phyloP scores from a whole-genome alignment of 1,139 yeast genomes.

The Blastobotrys elegans region DNA sequence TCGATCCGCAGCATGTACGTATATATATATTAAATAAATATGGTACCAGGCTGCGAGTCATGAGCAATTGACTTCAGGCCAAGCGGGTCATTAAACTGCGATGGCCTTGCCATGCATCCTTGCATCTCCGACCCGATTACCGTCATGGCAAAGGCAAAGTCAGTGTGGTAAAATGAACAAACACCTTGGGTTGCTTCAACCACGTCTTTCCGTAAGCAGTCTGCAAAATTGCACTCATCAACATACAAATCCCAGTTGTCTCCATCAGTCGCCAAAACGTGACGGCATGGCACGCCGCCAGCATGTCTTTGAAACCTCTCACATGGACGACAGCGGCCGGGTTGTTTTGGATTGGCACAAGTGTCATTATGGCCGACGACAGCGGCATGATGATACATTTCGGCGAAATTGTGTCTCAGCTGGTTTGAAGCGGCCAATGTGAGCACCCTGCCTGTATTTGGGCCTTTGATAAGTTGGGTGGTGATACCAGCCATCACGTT shows the following conservation, averaged over 20 bases:
- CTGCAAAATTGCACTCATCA: not conserved
- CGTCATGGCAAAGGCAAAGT: not conserved
- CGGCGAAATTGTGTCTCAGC: not conserved
- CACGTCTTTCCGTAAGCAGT: not conserved
- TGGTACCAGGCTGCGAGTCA: no score
- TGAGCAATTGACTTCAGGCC: no score
- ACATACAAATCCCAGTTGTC: no score
- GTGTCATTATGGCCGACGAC: not conserved
- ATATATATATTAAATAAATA: no score
- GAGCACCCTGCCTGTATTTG: not conserved
- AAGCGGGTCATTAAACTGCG: not conserved
- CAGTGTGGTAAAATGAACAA: not conserved
- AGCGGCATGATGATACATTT: not conserved
- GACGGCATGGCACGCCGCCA: not conserved
- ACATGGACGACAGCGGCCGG: no score
- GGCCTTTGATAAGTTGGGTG: not conserved
- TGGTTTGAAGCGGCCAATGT: not conserved
- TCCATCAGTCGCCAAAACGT: not conserved
- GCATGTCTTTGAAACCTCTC: not conserved
- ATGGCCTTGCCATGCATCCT: conserved; percentile 4
- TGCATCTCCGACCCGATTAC: not conserved
- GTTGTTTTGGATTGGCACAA: no score
- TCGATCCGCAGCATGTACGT: no score
- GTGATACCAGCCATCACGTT: not conserved
- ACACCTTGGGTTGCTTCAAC: not conserved